Evolutionary conservation across 2,329 filamentous ascomycete genomes (phyloP).

Genomic region (Pseudocercospora crystallina): DNA sequence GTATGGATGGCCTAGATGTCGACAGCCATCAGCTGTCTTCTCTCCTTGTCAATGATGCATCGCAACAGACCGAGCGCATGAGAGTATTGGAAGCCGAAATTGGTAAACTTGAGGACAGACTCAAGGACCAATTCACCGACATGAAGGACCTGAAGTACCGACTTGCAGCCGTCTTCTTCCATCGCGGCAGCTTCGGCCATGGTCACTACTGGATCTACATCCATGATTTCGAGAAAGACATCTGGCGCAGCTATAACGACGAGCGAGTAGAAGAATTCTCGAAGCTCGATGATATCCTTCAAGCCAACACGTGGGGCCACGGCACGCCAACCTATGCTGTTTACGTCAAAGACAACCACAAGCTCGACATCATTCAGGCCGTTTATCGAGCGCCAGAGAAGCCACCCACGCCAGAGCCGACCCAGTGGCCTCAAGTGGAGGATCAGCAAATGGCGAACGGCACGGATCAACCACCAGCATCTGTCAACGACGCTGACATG

Average conservation of each 20-base stretch:
- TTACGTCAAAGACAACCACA: slow-evolving; percentile 70
- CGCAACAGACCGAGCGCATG: slow-evolving; percentile 49
- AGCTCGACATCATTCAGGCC: slow-evolving; percentile 56
- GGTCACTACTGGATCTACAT: slow-evolving; percentile 99
- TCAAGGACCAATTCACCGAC: slow-evolving; percentile 61
- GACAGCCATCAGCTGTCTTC: slow-evolving; percentile 40
- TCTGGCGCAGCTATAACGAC: slow-evolving; percentile 96
- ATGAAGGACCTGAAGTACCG: slow-evolving; percentile 70
- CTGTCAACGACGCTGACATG: too few relatives aligned
- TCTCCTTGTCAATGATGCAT: slow-evolving; percentile 47
- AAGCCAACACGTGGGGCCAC: slow-evolving; percentile 58
- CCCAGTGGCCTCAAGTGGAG: neutral
- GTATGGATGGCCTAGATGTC: slow-evolving; percentile 44
- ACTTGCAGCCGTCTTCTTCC: slow-evolving; percentile 90
- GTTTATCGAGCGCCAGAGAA: slow-evolving; percentile 34
- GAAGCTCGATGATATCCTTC: slow-evolving; percentile 62
- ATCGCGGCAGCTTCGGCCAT: slow-evolving; percentile 63
- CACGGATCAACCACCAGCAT: neutral
- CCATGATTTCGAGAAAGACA: slow-evolving; percentile 74
- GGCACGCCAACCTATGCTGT: slow-evolving; percentile 83
- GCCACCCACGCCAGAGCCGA: slow-evolving; percentile 2
- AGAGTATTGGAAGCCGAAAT: slow-evolving; percentile 42
- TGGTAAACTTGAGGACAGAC: slow-evolving; percentile 47
- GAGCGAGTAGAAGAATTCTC: slow-evolving; percentile 68
- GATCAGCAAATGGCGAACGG: neutral